Evolutionary conservation across 2,329 filamentous ascomycete species (phyloP), one percentile per base, ranked within the genome.

Genomic region (Paradendryphiella salina): DNA sequence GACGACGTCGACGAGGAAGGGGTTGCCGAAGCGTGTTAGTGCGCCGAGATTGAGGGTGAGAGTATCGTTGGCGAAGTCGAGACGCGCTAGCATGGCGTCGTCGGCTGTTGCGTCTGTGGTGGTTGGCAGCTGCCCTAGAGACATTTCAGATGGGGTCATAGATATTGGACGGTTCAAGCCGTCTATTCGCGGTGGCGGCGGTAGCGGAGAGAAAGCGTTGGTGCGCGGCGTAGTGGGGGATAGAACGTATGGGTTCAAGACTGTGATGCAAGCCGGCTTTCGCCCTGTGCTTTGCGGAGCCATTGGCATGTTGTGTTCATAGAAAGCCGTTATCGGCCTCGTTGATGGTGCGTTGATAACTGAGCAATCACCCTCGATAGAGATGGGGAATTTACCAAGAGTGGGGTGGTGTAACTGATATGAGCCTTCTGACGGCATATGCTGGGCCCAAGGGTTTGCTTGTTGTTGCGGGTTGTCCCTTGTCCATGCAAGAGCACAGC

Each of bases 401-500:
- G 68, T 69, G 5, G 78, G 76, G 54, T 80, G 78, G 17, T 75
- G 71, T 1, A 80, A 66, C 20, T 73, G 71, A 55, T 80, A 79
- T 4, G 67, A 67, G 3, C 76, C 75, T 56, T 69, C 66, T 1
- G 68, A 66, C 1, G 67, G 67, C 40, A 72, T 64, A 31, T 72
- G 69, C 31, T 70, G 61, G 5, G 70, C 69, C 69, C 69, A 73
- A 4, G 70, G 70, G 29, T 73, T 73, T 4, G 69, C 65, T 35
- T 69, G 70, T 39, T 69, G 60, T 20, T 67, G 59, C 9, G 72
- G 67, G 11, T 73, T 60, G 20, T 72, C 69, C n/a, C 62, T 62
- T n/a, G 64, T 71, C 82, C 86, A 90, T n/a, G 88, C 83, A 2
- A 92, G 80, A 2, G 85, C 80, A 18, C 84, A 88, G 60, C 83